Base-by-base conservation (phyloP, 768 basidiomycete genomes). In the Polyporus arcularius region DNA sequence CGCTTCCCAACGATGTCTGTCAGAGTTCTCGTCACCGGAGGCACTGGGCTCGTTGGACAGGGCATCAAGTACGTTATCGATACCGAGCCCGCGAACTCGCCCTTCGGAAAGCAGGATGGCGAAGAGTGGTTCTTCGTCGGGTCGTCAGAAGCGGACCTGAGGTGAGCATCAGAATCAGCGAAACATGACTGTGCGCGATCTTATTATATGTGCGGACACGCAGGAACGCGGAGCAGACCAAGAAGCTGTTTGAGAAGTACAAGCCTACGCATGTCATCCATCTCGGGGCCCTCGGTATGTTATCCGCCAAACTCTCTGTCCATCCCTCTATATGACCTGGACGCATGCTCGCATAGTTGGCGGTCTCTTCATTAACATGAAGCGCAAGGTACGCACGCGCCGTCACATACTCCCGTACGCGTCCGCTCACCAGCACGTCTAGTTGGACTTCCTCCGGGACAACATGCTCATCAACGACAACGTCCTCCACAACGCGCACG, bases 181-280 rank as follows among this genome's bases (percentile, higher is more conserved):
- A 56, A 43, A 53, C 15, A 53, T 51, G 46, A 35, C 28, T 26
- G 46, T 14, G 6, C 7, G 26, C n/a, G 46, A 8, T 48, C 11
- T 6, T 6, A 30, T 10, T 26, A 26, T 30, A 26, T 21, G 40
- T 53, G 12, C 47, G 28, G 39, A 52, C 28, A 48, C 28, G 46
- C 66, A 95, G 95, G 68, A 86, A 94, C 72, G 75, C 82, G 2
- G 82, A 77, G 61, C 84, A 88, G 72, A 88, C 94, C 42, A 76
- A 79, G 68, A 80, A 80, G 70, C 74, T 96, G 69, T 97, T 90
- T 65, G 89, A 92, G 67, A 95, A 94, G 76, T 87, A 97, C 77
- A 89, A 92, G 70, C 95, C 96, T 0, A 96, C 93, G 0, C 90
- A 96, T 82, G 94, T 98, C 68, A 97, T 98, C 69, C 96, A 98